phyloP scores from a whole-genome alignment of 2,329 filamentous ascomycete species.

The Mycogone perniciosa region DNA sequence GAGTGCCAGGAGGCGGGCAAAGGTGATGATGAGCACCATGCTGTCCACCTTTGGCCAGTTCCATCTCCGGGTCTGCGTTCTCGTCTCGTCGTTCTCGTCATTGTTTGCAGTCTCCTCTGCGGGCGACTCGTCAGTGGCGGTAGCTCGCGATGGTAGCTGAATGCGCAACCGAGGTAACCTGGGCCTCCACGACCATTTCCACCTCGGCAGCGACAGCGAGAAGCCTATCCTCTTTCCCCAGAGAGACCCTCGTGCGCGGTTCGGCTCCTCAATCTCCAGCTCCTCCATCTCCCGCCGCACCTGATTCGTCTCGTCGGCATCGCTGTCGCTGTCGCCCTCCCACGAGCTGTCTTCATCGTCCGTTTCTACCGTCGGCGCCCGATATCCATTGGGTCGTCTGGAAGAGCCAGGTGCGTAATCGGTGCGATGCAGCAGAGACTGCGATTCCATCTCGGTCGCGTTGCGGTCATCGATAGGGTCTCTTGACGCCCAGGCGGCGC shows the following conservation, averaged over 20 bases:
- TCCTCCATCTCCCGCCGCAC: constrained; percentile 80
- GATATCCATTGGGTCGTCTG: constrained; percentile 55
- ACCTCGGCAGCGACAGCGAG: constrained; percentile 45
- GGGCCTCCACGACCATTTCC: constrained; percentile 51
- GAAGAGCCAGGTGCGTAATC: constrained; percentile 31
- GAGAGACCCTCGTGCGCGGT: constrained; percentile 35
- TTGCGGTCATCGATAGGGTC: constrained; percentile 48
- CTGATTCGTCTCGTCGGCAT: constrained; percentile 52
- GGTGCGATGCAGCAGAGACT: constrained; percentile 62
- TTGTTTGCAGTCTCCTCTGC: constrained; percentile 12
- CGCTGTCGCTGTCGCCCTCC: constrained; percentile 42
- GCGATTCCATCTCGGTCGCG: constrained; percentile 67
- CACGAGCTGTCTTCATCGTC: constrained; percentile 60
- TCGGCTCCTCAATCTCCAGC: constrained; percentile 74
- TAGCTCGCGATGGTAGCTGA: constrained; percentile 36
- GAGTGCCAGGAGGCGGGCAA: constrained; percentile 68
- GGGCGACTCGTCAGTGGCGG: constrained; percentile 16
- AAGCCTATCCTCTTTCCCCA: constrained; percentile 53
- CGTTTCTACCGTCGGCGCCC: constrained; percentile 71
- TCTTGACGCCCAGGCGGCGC: constrained; percentile 25
- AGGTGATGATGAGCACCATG: constrained; percentile 49
- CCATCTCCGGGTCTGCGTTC: constrained; percentile 20
- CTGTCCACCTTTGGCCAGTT: constrained; percentile 35
- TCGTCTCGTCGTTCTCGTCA: constrained; percentile 21
- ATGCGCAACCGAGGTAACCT: constrained; percentile 47